A percentile compares a stretch with the other conserved stretches of the same genome.
Evolutionary conservation across 2,329 filamentous ascomycete species (phyloP).

Genomic region (Fusarium nematophilum): DNA sequence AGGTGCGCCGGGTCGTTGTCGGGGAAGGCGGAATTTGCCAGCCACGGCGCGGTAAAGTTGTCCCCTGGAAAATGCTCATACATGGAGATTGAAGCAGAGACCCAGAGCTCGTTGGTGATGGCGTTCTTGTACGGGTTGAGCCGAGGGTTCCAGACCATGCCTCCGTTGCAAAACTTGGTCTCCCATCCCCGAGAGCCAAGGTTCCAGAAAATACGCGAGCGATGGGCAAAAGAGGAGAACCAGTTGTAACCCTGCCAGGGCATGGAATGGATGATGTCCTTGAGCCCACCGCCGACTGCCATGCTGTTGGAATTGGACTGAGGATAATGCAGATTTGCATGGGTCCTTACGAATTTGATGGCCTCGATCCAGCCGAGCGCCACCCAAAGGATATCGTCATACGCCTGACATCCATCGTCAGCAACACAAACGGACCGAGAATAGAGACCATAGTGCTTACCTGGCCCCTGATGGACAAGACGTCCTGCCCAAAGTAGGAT

Average conservation of each 20-base stretch:
- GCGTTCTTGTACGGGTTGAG: constrained; percentile 92
- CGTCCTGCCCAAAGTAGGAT: constrained; percentile 90
- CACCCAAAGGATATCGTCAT: constrained; percentile 96
- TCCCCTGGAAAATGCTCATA: constrained; percentile 91
- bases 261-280: constrained; percentile 52
- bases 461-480: constrained; percentile 75
- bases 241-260: constrained; percentile 84
- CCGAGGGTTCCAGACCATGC: constrained; percentile 90
- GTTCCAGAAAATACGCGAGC: constrained; percentile 87
- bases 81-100: constrained; percentile 87
- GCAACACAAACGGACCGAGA: background rate
- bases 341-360: constrained; percentile 79
- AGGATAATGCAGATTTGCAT: constrained; percentile 72
- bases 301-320: constrained; percentile 8
- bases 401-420: constrained; percentile 67
- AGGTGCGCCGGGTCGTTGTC: constrained; percentile 73
- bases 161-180: constrained; percentile 81
- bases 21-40: constrained; percentile 40
- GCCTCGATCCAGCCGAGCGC: constrained; percentile 90
- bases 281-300: constrained; percentile 38
- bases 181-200: constrained; percentile 85
- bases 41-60: constrained; percentile 76
- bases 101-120: constrained; percentile 92
- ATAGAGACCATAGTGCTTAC: constrained; percentile 33
- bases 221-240: constrained; percentile 80